phyloP scores from a whole-genome alignment of 1,284 basidiomycete genomes.

The Mrakiaceae sp. region DNA sequence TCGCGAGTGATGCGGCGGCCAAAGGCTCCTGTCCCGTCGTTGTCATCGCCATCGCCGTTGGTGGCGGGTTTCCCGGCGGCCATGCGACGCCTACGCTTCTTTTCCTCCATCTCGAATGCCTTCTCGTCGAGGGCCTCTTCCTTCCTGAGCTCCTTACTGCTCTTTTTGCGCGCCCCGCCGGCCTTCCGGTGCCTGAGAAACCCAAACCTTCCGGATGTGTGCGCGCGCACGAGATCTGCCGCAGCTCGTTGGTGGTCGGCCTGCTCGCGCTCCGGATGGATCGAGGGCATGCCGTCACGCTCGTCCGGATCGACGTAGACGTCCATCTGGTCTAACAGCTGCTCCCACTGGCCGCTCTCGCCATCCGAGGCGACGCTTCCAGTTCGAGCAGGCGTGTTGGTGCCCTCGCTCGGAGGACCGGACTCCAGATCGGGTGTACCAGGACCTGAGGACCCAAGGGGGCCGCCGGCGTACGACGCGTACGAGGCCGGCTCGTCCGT shows the following conservation, averaged over 20 bases:
- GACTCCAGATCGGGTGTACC: constrained; percentile 2
- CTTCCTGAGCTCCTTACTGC: neutral
- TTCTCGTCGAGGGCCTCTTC: constrained; percentile 5
- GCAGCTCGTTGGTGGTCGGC: constrained; percentile 25
- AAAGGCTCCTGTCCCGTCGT: constrained; percentile 14
- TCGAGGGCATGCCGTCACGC: constrained; percentile 36
- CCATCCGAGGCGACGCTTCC: neutral
- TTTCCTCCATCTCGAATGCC: neutral
- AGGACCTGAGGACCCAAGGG: neutral
- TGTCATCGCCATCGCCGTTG: neutral
- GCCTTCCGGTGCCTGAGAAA: constrained; percentile 27
- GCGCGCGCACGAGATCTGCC: constrained; percentile 32
- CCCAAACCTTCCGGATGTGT: constrained; percentile 29
- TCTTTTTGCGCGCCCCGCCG: constrained; percentile 2
- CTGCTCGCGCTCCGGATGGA: constrained; percentile 21
- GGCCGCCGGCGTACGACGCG: neutral
- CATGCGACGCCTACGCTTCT: neutral
- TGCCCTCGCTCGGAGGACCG: constrained; percentile 4
- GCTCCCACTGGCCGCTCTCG: constrained; percentile 17
- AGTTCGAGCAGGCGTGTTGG: too few relatives aligned
- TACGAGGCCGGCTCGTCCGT: too few relatives aligned
- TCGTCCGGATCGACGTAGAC: constrained; percentile 37
- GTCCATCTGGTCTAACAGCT: constrained; percentile 25
- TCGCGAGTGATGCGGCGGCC: neutral
- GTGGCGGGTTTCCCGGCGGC: too few relatives aligned